A percentile compares a stretch with the other conserved stretches of the same genome.
Conservation (phyloP, 179 eudicot genomes). For the Silene vulgaris region DNA sequence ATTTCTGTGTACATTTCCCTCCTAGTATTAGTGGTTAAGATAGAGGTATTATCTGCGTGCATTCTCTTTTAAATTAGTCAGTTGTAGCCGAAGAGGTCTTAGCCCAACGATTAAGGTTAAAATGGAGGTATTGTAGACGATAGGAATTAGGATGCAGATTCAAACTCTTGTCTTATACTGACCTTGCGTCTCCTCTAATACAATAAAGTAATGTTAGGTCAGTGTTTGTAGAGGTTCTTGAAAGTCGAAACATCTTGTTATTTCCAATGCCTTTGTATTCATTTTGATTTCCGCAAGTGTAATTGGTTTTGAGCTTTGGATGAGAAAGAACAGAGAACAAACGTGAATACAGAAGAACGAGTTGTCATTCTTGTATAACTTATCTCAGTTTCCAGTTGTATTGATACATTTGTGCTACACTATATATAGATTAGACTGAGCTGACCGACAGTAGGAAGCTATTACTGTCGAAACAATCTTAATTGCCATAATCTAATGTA, state of each 20-base stretch:
- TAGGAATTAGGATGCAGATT: too few species aligned
- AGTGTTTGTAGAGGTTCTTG: neutral
- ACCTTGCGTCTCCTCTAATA: too few species aligned
- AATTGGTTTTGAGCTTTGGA: neutral
- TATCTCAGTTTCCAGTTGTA: conserved; percentile 13
- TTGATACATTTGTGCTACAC: conserved; percentile 9
- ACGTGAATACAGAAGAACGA: neutral
- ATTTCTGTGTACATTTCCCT: neutral
- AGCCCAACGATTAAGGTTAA: too few species aligned
- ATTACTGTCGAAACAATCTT: conserved; percentile 12
- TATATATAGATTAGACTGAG: conserved; percentile 3
- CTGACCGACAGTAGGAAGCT: conserved; percentile 13
- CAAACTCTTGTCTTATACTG: too few species aligned
- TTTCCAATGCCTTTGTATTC: too few species aligned
- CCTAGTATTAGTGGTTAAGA: neutral
- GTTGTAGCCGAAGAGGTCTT: too few species aligned
- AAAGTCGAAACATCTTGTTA: neutral
- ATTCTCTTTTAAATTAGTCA: neutral
- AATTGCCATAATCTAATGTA: conserved; percentile 7
- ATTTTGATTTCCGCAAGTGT: neutral
- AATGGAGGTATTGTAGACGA: too few species aligned
- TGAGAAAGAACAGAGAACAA: neutral
- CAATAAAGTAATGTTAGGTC: too few species aligned
- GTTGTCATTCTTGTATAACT: conserved; percentile 23
- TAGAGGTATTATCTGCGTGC: too few species aligned